Percentiles rank a stretch among this genome's conserved stretches.
Evolutionary conservation across 345 rosid genomes (phyloP).

Genomic region (Carallia pectinifolia): DNA sequence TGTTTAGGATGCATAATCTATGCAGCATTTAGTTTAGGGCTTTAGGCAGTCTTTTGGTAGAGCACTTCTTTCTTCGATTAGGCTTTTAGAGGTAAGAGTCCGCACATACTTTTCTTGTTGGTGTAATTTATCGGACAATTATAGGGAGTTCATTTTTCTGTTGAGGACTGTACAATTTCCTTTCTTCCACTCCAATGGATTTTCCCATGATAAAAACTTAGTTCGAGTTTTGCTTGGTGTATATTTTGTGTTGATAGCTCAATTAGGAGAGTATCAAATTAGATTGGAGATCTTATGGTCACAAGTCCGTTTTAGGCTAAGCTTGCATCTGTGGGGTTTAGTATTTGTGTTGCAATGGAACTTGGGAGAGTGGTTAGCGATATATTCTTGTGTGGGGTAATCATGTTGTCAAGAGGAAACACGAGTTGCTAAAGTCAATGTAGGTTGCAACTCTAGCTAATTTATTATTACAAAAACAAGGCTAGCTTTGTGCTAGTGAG

Average conservation of each 20-base stretch:
- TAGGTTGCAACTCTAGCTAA: too few species aligned
- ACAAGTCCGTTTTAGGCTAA: constrained; percentile 83
- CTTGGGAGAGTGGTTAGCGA: constrained; percentile 3
- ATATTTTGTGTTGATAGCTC: constrained; percentile 66
- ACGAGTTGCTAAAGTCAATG: too few species aligned
- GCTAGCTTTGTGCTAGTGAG: too few species aligned
- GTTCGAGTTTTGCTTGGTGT: constrained; percentile 27
- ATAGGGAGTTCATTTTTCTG: background rate
- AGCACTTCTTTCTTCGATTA: too few species aligned
- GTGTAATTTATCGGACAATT: too few species aligned
- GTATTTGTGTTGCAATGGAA: constrained; percentile 19
- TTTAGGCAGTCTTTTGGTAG: too few species aligned
- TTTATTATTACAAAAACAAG: too few species aligned
- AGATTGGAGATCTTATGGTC: constrained; percentile 93
- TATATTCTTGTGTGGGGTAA: background rate
- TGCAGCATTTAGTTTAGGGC: too few species aligned
- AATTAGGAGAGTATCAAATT: constrained; percentile 89
- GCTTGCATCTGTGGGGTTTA: constrained; percentile 35
- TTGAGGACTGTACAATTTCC: background rate
- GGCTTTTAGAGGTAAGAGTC: too few species aligned
- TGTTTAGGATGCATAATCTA: too few species aligned
- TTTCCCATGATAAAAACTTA: constrained; percentile 1
- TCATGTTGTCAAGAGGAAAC: background rate
- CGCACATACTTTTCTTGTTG: too few species aligned
- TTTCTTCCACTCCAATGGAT: background rate